Evolutionary conservation across 2,329 filamentous ascomycete genomes (phyloP).

Genomic region (Colletotrichum brevisporum): DNA sequence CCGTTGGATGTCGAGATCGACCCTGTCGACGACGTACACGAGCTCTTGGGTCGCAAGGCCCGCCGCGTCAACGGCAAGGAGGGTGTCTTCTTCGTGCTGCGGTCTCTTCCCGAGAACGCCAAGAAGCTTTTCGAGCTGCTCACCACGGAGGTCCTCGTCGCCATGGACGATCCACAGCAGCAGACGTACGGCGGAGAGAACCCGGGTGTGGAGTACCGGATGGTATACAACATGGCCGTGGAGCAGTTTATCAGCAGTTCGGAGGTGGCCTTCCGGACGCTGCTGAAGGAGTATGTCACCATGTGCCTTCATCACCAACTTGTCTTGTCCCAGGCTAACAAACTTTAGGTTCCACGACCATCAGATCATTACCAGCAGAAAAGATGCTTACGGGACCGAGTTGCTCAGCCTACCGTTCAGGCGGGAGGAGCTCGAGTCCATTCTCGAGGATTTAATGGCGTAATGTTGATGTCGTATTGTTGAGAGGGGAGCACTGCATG

Average conservation of each 20-base stretch:
- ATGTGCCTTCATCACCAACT: not conserved
- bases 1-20: conserved; percentile 81
- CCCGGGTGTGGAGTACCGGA: conserved; percentile 87
- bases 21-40: conserved; percentile 90
- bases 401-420: conserved; percentile 87
- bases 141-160: conserved; percentile 84
- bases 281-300: conserved; percentile 85
- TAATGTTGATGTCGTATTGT: conserved; percentile 43
- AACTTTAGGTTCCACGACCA: conserved; percentile 88
- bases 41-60: conserved; percentile 85
- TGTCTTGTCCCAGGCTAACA: conserved; percentile 3
- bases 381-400: conserved; percentile 88
- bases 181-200: conserved; percentile 60
- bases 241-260: conserved; percentile 98
- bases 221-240: conserved; percentile 93
- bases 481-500: not conserved
- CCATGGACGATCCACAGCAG: conserved; percentile 72
- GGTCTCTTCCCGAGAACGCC: conserved; percentile 92
- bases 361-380: conserved; percentile 93
- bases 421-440: conserved; percentile 88
- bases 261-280: conserved; percentile 93
- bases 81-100: conserved; percentile 91
- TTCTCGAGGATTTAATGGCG: conserved; percentile 80
- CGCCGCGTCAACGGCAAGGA: conserved; percentile 88
- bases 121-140: conserved; percentile 88